Percentiles rank a stretch among this genome's conserved stretches.
phyloP scores from a whole-genome alignment of 2,329 filamentous ascomycete species.

The Aspergillus sp. region DNA sequence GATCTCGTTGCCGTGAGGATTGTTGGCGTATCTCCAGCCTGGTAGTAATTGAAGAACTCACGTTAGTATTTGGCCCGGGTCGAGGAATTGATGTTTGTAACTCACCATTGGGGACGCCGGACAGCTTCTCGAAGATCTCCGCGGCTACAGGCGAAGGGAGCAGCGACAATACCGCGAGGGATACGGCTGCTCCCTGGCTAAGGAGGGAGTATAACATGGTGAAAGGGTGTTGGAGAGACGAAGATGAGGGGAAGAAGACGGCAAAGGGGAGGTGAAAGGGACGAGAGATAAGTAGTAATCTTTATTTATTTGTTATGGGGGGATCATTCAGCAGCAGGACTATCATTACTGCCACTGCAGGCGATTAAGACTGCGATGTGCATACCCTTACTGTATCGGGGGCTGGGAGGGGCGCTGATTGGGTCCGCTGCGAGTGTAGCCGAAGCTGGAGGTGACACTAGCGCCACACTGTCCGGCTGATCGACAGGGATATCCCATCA shows the following conservation, averaged over 20 bases:
- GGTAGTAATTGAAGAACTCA: neutral
- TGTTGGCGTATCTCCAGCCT: conserved; percentile 38
- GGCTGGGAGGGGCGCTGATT: neutral
- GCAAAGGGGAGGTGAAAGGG: neutral
- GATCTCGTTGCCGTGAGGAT: conserved; percentile 28
- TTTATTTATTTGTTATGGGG: conserved; percentile 7
- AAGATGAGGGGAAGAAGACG: neutral
- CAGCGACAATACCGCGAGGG: conserved; percentile 31
- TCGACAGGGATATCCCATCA: neutral
- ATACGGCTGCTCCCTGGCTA: conserved; percentile 13
- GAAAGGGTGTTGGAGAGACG: neutral
- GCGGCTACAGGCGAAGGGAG: conserved; percentile 32
- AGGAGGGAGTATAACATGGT: conserved; percentile 32
- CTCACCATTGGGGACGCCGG: conserved; percentile 37
- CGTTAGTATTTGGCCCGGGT: neutral
- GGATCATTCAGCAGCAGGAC: neutral
- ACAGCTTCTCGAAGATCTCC: conserved; percentile 40
- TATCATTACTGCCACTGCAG: neutral
- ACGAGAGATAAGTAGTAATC: neutral
- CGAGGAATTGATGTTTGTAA: neutral
- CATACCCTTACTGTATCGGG: neutral
- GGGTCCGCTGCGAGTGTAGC: neutral
- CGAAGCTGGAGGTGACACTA: neutral
- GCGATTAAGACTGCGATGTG: neutral
- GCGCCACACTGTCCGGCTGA: neutral